Conservation (phyloP, 2,329 filamentous ascomycete genomes). For the Raffaelea ambrosiae region DNA sequence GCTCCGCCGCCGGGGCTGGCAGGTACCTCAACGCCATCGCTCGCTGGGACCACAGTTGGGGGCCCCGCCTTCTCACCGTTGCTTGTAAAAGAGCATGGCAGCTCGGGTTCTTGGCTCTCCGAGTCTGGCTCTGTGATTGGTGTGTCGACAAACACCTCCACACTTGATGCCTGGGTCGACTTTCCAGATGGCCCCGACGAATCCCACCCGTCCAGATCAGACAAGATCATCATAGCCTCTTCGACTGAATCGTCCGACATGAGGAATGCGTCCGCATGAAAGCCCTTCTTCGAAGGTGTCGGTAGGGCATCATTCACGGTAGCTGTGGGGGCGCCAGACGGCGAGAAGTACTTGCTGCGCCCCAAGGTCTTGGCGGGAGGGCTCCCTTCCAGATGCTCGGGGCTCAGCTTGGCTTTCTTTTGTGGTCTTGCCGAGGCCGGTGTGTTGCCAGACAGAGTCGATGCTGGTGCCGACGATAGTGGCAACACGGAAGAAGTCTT, state of each 20-base stretch:
- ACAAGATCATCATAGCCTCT: conserved; percentile 41
- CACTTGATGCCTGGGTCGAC: conserved; percentile 19
- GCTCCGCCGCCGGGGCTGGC: conserved; percentile 9
- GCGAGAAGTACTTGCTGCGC: conserved; percentile 48
- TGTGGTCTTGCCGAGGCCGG: conserved; percentile 29
- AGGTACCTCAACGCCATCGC: conserved; percentile 10
- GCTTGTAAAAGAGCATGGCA: background rate
- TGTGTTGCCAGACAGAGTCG: background rate
- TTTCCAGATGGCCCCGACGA: conserved; percentile 26
- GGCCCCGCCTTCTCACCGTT: background rate
- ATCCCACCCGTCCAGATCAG: conserved; percentile 43
- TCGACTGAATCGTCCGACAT: conserved; percentile 51
- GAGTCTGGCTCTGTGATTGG: conserved; percentile 11
- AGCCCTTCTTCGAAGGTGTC: background rate
- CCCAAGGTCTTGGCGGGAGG: conserved; percentile 19
- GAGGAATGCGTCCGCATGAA: conserved; percentile 32
- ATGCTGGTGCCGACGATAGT: background rate
- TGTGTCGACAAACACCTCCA: conserved; percentile 28
- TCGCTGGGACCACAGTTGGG: conserved; percentile 4
- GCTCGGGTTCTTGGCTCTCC: background rate
- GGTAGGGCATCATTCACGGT: background rate
- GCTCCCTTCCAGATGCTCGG: conserved; percentile 24
- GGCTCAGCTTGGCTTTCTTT: conserved; percentile 50
- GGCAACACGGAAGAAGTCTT: conserved; percentile 3
- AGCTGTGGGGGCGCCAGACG: conserved; percentile 10